A percentile compares a stretch with the other conserved stretches of the same genome.
phyloP scores from a whole-genome alignment of 768 basidiomycete species.

The Boletus subparvulus region DNA sequence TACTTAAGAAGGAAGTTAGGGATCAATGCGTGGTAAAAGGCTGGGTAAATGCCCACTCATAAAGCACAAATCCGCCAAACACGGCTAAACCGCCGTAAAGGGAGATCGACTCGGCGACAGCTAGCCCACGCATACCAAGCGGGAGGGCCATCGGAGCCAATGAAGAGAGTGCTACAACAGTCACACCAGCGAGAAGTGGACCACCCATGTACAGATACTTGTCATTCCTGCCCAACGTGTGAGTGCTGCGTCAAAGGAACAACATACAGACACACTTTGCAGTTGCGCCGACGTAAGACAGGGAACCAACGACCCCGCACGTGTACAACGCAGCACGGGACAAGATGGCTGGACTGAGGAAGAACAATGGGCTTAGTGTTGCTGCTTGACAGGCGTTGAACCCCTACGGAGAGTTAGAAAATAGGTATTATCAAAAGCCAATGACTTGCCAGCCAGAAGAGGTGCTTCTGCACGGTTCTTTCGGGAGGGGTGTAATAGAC shows the following conservation, averaged over 20 bases:
- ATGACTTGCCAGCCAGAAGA: constrained; percentile 70
- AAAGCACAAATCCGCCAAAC: constrained; percentile 84
- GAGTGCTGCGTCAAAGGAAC: neutral
- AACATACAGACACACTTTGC: constrained; percentile 52
- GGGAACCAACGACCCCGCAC: constrained; percentile 78
- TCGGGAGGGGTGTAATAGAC: constrained; percentile 78
- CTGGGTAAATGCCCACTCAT: constrained; percentile 56
- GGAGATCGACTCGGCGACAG: constrained; percentile 72
- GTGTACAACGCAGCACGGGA: constrained; percentile 89
- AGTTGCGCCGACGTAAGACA: constrained; percentile 87
- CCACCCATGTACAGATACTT: constrained; percentile 85
- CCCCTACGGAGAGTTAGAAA: constrained; percentile 42
- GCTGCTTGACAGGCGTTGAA: constrained; percentile 88
- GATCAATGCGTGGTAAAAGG: neutral
- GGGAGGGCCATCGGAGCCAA: constrained; percentile 89
- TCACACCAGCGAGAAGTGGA: constrained; percentile 84
- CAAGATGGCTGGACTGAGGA: constrained; percentile 80
- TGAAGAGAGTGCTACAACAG: constrained; percentile 83
- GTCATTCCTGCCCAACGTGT: constrained; percentile 51
- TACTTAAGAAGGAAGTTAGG: constrained; percentile 37
- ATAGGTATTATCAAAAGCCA: neutral
- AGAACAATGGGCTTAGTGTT: constrained; percentile 85
- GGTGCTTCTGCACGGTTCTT: constrained; percentile 71
- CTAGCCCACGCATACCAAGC: constrained; percentile 73
- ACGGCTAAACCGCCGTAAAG: constrained; percentile 89